A percentile compares a stretch with the other conserved stretches of the same genome.
Conservation (phyloP, 495 filamentous ascomycete species). For the Rhypophila decipiens region DNA sequence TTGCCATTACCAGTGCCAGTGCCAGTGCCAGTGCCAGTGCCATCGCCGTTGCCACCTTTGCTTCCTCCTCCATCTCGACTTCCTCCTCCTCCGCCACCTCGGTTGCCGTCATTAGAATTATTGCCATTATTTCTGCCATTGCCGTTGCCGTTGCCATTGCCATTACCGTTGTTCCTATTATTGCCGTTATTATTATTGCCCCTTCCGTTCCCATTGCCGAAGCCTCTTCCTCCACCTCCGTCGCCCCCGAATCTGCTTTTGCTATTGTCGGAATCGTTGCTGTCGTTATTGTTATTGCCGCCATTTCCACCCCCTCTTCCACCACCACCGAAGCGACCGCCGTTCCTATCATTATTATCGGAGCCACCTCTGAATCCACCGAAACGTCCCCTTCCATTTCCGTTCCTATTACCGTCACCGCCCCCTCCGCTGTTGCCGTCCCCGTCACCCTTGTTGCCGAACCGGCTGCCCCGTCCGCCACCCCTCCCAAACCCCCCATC, state of each 20-base stretch:
- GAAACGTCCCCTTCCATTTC: background rate
- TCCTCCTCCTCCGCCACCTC: conserved; percentile 5
- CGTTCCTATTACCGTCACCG: conserved; percentile 2
- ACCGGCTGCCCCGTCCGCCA: background rate
- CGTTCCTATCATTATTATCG: background rate
- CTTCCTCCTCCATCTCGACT: conserved; percentile 5
- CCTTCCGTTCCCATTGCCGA: conserved; percentile 1
- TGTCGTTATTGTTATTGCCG: background rate
- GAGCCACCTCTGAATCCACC: background rate
- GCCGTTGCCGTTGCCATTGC: conserved; percentile 10
- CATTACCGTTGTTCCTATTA: conserved; percentile 5
- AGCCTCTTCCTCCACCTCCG: background rate
- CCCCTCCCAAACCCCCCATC: background rate
- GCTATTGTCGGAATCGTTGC: conserved; percentile 2
- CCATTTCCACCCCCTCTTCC: background rate
- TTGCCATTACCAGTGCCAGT: conserved; percentile 3
- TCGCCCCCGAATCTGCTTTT: background rate
- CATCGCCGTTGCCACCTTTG: conserved; percentile 6
- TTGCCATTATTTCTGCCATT: conserved; percentile 11
- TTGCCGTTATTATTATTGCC: conserved; percentile 6
- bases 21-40: background rate
- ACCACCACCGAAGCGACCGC: background rate
- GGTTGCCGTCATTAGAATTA: conserved; percentile 11
- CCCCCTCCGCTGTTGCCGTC: background rate
- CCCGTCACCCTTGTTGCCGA: conserved; percentile 1